Conservation (phyloP, 108 stramenopile genomes). For the Asterionellopsis glacialis region DNA sequence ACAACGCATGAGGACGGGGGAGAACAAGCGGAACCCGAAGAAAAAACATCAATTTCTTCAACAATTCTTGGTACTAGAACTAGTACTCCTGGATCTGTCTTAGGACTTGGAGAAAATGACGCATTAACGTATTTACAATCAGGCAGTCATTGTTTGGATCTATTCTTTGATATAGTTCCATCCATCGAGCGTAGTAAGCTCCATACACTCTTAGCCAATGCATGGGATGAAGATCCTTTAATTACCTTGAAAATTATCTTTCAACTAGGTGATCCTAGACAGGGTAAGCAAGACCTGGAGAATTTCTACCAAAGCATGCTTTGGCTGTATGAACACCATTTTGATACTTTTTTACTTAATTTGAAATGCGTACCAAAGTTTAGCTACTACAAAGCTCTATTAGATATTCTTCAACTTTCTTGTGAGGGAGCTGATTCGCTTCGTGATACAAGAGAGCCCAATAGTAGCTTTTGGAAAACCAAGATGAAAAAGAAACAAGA, state of each 20-base stretch:
- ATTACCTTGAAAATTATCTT: slow-evolving; percentile 3
- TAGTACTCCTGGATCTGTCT: not conserved
- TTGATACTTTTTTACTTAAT: slow-evolving; percentile 2
- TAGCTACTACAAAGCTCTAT: not conserved
- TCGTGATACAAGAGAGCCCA: not conserved
- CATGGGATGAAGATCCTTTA: slow-evolving; percentile 1
- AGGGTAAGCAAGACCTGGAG: not conserved
- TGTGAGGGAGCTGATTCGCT: not conserved
- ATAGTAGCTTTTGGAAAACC: not conserved
- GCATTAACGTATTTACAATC: not conserved
- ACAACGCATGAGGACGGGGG: too few relatives aligned
- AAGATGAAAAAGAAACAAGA: not conserved
- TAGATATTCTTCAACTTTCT: not conserved
- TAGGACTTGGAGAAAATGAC: not conserved
- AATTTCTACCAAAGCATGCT: not conserved
- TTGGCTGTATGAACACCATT: not conserved
- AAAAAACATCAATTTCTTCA: too few relatives aligned
- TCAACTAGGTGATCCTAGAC: slow-evolving; percentile 6
- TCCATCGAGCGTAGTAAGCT: not conserved
- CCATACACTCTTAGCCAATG: not conserved
- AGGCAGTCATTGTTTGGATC: slow-evolving; percentile 1
- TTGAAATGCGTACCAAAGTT: not conserved
- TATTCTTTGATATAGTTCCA: slow-evolving; percentile 3
- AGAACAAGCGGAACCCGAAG: too few relatives aligned
- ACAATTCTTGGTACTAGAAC: too few relatives aligned